A percentile compares a stretch with the other conserved stretches of the same genome.
phyloP scores from a whole-genome alignment of 768 basidiomycete species.

The Xanthoconium stramineum region DNA sequence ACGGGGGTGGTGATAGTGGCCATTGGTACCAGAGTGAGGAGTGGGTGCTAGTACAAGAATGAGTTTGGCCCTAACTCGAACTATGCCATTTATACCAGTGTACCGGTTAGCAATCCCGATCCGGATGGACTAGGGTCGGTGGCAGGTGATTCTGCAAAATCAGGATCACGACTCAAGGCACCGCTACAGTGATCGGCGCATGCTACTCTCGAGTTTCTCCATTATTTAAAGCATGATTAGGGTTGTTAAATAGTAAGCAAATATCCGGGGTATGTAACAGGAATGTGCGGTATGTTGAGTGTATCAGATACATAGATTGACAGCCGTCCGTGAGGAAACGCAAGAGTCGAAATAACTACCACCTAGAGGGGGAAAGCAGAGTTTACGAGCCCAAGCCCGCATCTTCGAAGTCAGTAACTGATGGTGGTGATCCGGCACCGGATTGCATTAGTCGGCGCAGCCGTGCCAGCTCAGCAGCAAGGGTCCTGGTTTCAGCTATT shows the following conservation, averaged over 20 bases:
- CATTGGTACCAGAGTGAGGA: conserved; percentile 4
- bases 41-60: neutral
- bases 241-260: conserved; percentile 12
- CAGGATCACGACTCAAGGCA: neutral
- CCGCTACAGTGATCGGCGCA: neutral
- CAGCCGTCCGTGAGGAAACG: conserved; percentile 20
- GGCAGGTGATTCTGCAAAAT: neutral
- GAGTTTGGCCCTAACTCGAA: neutral
- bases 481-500: conserved; percentile 36
- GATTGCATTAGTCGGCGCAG: conserved; percentile 71
- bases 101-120: neutral
- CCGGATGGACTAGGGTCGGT: neutral
- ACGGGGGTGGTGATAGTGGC: conserved; percentile 79
- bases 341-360: conserved; percentile 4
- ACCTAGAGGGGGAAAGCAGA: neutral
- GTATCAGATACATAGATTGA: conserved; percentile 33
- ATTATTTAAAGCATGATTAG: neutral
- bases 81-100: neutral
- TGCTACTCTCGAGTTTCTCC: neutral
- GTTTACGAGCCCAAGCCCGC: conserved; percentile 14
- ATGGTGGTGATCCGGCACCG: conserved; percentile 36
- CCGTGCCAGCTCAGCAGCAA: conserved; percentile 63
- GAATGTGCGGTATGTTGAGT: conserved; percentile 23
- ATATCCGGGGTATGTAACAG: conserved; percentile 29
- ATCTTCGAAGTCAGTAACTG: conserved; percentile 10